Evolutionary conservation across 2,329 filamentous ascomycete genomes (phyloP).

Genomic region (Rhexocercosporidium sp.): DNA sequence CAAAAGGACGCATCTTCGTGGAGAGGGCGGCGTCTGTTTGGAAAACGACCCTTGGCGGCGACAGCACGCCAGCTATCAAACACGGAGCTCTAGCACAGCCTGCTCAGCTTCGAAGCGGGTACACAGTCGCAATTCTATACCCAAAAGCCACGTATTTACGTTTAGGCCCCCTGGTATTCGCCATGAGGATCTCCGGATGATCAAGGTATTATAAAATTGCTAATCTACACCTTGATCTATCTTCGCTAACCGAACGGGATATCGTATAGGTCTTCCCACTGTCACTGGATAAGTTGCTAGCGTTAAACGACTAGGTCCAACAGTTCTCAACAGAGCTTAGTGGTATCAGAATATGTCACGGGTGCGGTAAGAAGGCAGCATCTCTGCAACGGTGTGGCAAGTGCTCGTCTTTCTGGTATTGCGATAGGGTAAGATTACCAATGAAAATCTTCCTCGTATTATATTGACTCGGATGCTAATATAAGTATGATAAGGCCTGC

Average conservation of each 20-base stretch:
- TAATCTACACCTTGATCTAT: neutral
- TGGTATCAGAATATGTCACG: constrained; percentile 34
- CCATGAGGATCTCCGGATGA: constrained; percentile 26
- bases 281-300: constrained; percentile 27
- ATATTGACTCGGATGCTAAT: constrained; percentile 22
- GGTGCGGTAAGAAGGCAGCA: constrained; percentile 28
- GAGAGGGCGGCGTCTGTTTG: constrained; percentile 31
- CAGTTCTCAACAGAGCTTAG: constrained; percentile 30
- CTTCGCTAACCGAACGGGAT: constrained; percentile 21
- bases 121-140: constrained; percentile 34
- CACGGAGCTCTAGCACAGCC: constrained; percentile 21
- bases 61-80: constrained; percentile 24
- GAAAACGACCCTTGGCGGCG: constrained; percentile 16
- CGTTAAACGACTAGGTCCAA: constrained; percentile 31
- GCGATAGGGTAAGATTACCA: constrained; percentile 32
- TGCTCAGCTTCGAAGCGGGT: constrained; percentile 23
- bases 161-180: constrained; percentile 22
- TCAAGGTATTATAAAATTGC: constrained; percentile 30
- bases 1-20: constrained; percentile 41
- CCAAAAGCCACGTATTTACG: constrained; percentile 23
- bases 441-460: neutral
- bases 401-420: constrained; percentile 40
- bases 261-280: constrained; percentile 29
- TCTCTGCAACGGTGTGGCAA: constrained; percentile 30
- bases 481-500: constrained; percentile 30